A percentile compares a stretch with the other conserved stretches of the same genome.
These are phyloP conservation scores for Collybia sordida DNA, from an alignment of 768 basidiomycete species.

Conservation along the genomic window DNA sequence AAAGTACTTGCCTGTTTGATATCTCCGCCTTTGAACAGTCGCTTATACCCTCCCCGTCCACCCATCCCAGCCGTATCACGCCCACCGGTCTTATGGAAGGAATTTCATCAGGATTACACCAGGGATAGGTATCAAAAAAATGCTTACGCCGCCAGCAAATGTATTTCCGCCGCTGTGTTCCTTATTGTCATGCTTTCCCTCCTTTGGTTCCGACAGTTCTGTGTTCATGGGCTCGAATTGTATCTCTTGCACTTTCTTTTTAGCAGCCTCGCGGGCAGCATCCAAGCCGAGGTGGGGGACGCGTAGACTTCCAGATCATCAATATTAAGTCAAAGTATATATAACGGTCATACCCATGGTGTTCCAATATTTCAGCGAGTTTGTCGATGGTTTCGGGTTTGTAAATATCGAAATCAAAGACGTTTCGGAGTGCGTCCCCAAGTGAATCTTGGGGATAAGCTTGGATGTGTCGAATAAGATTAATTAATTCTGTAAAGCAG, in stretches of 20 bases:
- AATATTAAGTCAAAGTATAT: not conserved
- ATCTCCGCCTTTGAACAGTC: conserved; percentile 60
- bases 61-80: conserved; percentile 67
- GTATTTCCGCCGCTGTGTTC: conserved; percentile 62
- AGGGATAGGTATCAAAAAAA: not conserved
- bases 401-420: conserved; percentile 73
- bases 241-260: conserved; percentile 55
- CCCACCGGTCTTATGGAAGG: conserved; percentile 51
- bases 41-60: conserved; percentile 67
- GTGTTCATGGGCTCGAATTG: conserved; percentile 58
- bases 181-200: conserved; percentile 62
- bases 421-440: conserved; percentile 58
- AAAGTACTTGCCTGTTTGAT: conserved; percentile 50
- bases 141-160: conserved; percentile 63
- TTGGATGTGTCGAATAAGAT: conserved; percentile 62
- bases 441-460: conserved; percentile 58
- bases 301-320: conserved; percentile 34
- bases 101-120: not conserved
- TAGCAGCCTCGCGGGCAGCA: conserved; percentile 52
- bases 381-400: conserved; percentile 64
- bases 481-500: conserved; percentile 53
- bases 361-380: conserved; percentile 54
- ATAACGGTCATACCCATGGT: conserved; percentile 49
- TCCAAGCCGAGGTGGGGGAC: conserved; percentile 56
- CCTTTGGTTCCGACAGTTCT: conserved; percentile 53